Evolutionary conservation across 2,329 filamentous ascomycete genomes (phyloP), one percentile per base, ranked within the genome.

Genomic region (Ascochyta rabiei): DNA sequence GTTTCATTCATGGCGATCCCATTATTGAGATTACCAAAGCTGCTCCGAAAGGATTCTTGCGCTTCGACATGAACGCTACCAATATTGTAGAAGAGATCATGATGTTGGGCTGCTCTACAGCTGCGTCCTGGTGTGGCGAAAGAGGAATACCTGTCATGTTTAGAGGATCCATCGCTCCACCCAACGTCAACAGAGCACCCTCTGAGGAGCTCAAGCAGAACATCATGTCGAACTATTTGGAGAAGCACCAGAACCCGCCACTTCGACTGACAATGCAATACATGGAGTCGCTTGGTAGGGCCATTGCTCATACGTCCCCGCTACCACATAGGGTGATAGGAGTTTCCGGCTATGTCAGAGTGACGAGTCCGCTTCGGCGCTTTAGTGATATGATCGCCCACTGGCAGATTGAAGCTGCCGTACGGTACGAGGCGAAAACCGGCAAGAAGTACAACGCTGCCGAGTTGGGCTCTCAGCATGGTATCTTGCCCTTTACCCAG

Each of bases 401-500:
- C 66, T 88, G 86, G 79, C 85, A 88, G 61, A 85, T 87, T 41
- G 84, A 87, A 74, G 82, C 84, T 6, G 84, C 83, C 1, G 62
- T 88, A 35, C 81, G 82, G 10, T 78, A 82, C 57, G 85, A 87
- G 70, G 77, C 80, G 10, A 64, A 72, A 26, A 75, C 77, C 4
- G 79, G 79, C 13, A 68, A 71, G 18, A 75, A 66, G n/a, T 73
- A 83, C 21, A 62, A 78, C 42, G 61, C 63, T 6, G 52, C 63
- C 3, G 33, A 56, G 6, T 15, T 18, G 15, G 49, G 52, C 30
- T 67, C 45, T 51, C 10, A 48, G 12, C 75, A 82, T 6, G 78
- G 82, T 6, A 39, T 66, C n/a, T 74, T 86, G 4, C 82, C 84
- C 2, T 86, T 86, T 67, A 76, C 77, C 12, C 69, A 71, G 15